A percentile compares a stretch with the other conserved stretches of the same genome.
These are phyloP conservation scores for Leptoxyphium fumago DNA, from an alignment of 2,329 filamentous ascomycete species.

Conservation along the genomic window DNA sequence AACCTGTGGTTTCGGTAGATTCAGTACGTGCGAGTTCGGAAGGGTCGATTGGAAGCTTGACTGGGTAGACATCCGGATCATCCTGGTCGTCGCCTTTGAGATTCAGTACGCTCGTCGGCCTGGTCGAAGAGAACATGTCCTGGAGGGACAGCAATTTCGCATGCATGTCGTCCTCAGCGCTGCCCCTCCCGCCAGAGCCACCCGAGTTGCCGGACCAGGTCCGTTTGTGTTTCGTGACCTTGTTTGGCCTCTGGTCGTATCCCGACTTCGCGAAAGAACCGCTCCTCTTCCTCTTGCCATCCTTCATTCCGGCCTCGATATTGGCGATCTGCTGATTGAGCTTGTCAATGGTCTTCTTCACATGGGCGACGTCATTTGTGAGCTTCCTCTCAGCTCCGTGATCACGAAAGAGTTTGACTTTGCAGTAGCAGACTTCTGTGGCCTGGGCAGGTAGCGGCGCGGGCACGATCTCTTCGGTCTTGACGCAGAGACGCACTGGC, in stretches of 20 bases:
- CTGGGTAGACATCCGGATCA: constrained; percentile 65
- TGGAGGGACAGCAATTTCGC: constrained; percentile 64
- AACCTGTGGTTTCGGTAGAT: constrained; percentile 29
- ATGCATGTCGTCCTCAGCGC: constrained; percentile 56
- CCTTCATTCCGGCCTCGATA: constrained; percentile 44
- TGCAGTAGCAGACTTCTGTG: constrained; percentile 77
- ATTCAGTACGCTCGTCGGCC: constrained; percentile 64
- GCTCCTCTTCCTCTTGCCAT: constrained; percentile 47
- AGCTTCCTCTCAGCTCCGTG: constrained; percentile 91
- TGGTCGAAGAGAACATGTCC: constrained; percentile 78
- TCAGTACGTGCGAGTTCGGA: constrained; percentile 43
- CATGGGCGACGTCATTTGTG: constrained; percentile 84
- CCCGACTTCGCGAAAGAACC: constrained; percentile 32
- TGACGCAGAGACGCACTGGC: constrained; percentile 80
- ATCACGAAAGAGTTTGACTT: constrained; percentile 92
- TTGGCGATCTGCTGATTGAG: constrained; percentile 86
- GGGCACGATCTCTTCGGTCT: constrained; percentile 54
- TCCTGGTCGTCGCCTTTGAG: constrained; percentile 63
- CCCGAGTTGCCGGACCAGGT: constrained; percentile 88
- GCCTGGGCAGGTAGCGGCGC: constrained; percentile 34
- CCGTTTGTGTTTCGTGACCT: constrained; percentile 76
- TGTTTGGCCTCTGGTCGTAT: constrained; percentile 51
- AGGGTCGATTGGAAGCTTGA: constrained; percentile 52
- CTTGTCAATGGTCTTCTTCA: constrained; percentile 95
- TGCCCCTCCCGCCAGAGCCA: constrained; percentile 28